These are phyloP conservation scores for Suhomyces atakaporum DNA, from an alignment of 1,139 yeast genomes.

Conservation along the genomic window DNA sequence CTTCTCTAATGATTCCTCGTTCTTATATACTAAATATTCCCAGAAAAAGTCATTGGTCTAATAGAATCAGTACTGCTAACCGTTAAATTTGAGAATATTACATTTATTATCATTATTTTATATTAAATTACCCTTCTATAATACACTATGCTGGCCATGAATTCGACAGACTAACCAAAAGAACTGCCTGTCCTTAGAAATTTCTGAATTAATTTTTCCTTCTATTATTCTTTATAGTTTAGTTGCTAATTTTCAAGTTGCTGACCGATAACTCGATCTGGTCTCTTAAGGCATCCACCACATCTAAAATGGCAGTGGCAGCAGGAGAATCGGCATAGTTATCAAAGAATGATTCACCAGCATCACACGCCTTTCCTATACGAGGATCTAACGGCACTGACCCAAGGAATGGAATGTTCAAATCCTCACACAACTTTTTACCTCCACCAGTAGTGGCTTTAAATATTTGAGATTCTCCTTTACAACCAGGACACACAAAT, in stretches of 20 bases:
- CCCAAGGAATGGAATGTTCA: slow-evolving; percentile 78
- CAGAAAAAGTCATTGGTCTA: too few relatives aligned
- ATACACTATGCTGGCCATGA: too few relatives aligned
- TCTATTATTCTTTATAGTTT: not conserved
- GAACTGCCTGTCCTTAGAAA: too few relatives aligned
- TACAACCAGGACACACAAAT: slow-evolving; percentile 93
- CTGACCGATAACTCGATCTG: slow-evolving; percentile 32
- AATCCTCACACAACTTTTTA: slow-evolving; percentile 73
- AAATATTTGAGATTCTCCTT: slow-evolving; percentile 87
- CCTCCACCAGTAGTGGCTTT: slow-evolving; percentile 98
- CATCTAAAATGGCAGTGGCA: slow-evolving; percentile 78
- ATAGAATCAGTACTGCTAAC: too few relatives aligned
- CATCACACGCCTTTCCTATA: slow-evolving; percentile 85
- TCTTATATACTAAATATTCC: too few relatives aligned
- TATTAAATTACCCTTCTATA: too few relatives aligned
- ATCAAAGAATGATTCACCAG: slow-evolving; percentile 85
- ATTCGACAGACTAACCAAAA: too few relatives aligned
- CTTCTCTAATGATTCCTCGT: too few relatives aligned
- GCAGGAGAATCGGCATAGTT: slow-evolving; percentile 92
- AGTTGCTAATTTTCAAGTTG: slow-evolving; percentile 1
- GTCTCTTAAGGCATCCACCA: slow-evolving; percentile 66
- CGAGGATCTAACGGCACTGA: slow-evolving; percentile 95
- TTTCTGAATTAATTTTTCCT: too few relatives aligned
- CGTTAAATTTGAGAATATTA: too few relatives aligned
- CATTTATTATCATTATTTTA: too few relatives aligned